phyloP scores from a whole-genome alignment of 2,329 filamentous ascomycete genomes.

The Colletotrichum sp. region DNA sequence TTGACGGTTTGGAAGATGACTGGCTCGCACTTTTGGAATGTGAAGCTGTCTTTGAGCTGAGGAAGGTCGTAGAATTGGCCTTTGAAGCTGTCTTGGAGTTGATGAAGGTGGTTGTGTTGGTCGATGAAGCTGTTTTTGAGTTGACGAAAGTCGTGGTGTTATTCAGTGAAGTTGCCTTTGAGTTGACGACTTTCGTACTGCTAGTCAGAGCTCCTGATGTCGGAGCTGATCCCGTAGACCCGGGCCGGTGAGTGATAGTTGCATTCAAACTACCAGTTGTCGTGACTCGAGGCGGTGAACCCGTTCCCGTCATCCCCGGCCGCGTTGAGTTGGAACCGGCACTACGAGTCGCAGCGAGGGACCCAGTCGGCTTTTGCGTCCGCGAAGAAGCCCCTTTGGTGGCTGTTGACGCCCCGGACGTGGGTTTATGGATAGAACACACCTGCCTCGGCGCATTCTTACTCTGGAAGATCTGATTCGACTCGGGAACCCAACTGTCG shows the following conservation, averaged over 20 bases:
- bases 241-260: not conserved
- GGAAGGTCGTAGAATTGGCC: rapidly evolving
- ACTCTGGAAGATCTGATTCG: not conserved
- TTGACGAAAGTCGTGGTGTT: not conserved
- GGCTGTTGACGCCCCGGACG: not conserved
- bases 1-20: not conserved
- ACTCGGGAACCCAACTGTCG: not conserved
- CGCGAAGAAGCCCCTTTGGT: not conserved
- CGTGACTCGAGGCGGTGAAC: not conserved
- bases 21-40: not conserved
- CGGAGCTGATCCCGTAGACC: not conserved
- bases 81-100: not conserved
- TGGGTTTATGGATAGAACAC: not conserved
- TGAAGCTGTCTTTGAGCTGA: not conserved
- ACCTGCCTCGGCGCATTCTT: not conserved
- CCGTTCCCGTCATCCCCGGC: not conserved
- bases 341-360: not conserved
- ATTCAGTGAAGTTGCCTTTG: not conserved
- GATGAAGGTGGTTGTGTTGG: not conserved
- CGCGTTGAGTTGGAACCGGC: not conserved
- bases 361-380: not conserved
- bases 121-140: not conserved
- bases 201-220: not conserved
- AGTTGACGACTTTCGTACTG: not conserved
- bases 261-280: not conserved